Evolutionary conservation across 2,329 filamentous ascomycete genomes (phyloP), one percentile per base, ranked within the genome.

Genomic region (Fusarium sp.): DNA sequence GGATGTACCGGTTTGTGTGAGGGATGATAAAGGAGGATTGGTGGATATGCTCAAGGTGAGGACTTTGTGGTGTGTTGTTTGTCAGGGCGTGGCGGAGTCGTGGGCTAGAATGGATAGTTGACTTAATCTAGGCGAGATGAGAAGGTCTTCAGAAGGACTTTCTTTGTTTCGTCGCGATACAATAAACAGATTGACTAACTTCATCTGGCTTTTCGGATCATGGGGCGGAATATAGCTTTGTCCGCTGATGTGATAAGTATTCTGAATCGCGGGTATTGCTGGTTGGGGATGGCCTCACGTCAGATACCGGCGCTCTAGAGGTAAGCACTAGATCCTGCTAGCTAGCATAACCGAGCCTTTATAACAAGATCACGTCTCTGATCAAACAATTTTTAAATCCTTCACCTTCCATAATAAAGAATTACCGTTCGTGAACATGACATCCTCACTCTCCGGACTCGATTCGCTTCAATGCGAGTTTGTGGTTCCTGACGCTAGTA

Each of bases 21-120:
- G 10, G 4, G 49, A 70, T 44, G 63, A 63, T 3, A 43, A 19
- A n/a, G 72, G 66, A 1, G 66, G 57, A 0, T 11, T 31, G 7
- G 61, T 74, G 6, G 62, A 72, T 10, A 57, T 74, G 66, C 39
- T 69, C 0, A 43, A 58, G 22, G 58, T 72, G 10, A 45, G 34
- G n/a, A 65, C 17, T 4, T 19, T 74, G 10, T 74, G 72, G 72
- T 74, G 72, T n/a, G 39, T 54, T 11, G 31, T 19, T 4, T 74
- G 72, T 21, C 36, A 10, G 1, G 67, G 64, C 0, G 11, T 26
- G 3, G 72, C 63, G 2, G 70, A 69, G 1, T 72, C 60, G 1
- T 69, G 67, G 57, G n/a, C 38, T 3, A 63, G 65, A 8, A 31
- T 55, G 24, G 51, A 40, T 4, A 14, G 17, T 31, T 63, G 28